phyloP scores from a whole-genome alignment of 768 basidiomycete species.

The Gelatoporia subvermispora region DNA sequence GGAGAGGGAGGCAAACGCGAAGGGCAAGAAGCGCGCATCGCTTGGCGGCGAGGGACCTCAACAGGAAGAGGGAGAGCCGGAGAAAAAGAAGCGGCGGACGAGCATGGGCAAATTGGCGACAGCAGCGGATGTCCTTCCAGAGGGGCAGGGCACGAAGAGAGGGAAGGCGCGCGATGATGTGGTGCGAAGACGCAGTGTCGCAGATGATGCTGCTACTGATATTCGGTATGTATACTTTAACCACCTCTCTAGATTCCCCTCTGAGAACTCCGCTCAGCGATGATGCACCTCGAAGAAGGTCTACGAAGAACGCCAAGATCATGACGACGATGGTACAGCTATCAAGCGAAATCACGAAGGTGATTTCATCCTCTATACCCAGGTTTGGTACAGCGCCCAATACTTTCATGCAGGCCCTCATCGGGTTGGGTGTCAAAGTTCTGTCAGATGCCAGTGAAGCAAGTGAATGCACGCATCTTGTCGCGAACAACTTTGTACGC shows the following conservation, averaged over 20 bases:
- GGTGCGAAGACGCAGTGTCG: slow-evolving; percentile 2
- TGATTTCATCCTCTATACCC: slow-evolving; percentile 21
- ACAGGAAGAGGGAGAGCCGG: slow-evolving; percentile 19
- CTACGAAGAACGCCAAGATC: slow-evolving; percentile 37
- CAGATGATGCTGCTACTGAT: too few species aligned
- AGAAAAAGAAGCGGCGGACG: slow-evolving; percentile 18
- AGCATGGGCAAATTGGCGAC: slow-evolving; percentile 4
- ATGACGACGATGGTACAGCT: slow-evolving; percentile 68
- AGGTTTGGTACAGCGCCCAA: neutral
- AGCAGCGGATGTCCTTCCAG: slow-evolving; percentile 1
- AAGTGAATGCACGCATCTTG: slow-evolving; percentile 72
- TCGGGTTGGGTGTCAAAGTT: slow-evolving; percentile 61
- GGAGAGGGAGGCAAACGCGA: slow-evolving; percentile 5
- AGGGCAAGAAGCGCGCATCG: slow-evolving; percentile 25
- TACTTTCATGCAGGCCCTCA: slow-evolving; percentile 42
- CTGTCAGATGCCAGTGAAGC: slow-evolving; percentile 51
- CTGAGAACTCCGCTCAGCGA: too few species aligned
- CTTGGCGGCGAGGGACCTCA: slow-evolving; percentile 5
- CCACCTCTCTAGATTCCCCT: too few species aligned
- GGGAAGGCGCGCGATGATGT: slow-evolving; percentile 9
- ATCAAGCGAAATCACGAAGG: slow-evolving; percentile 54
- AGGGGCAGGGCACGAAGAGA: neutral
- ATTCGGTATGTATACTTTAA: too few species aligned
- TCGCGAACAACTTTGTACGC: slow-evolving; percentile 63
- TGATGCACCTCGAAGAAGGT: neutral